Base-by-base conservation (phyloP, 192 early-diverging fungal species). In the Globomyces pollinis-pini region DNA sequence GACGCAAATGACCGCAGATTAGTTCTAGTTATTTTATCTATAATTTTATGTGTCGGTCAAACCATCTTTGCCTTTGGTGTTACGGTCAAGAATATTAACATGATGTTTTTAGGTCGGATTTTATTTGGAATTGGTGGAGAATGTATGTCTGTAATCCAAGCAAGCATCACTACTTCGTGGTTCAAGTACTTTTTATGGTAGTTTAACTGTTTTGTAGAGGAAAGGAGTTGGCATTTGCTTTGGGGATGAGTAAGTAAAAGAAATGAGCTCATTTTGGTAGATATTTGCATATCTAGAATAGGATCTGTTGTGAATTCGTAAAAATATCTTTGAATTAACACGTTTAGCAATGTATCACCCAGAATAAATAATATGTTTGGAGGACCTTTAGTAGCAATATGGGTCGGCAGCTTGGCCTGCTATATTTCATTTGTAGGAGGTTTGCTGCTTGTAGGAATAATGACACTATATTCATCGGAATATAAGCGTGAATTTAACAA, bases 71-170 rank as follows among this genome's bases (percentile, higher is more conserved):
- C 73, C 4, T n/a, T 75, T 23, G 80, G 80, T 0, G 60, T 81
- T 20, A 55, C 61, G 11, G 23, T 29, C 11, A 50, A 59, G 32
- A 18, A 20, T 21, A 53, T 51, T 23, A 57, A 44, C 38, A 7
- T 71, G 29, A 71, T 78, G 65, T 50, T 64, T 18, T 18, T 71
- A 0, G 83, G 83, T 6, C 24, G 83, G 26, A 43, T 75, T 3
- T 9, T 85, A 28, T 85, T 85, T 71, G 83, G 83, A 0, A 35
- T 80, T 29, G 76, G 78, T 1, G 79, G 77, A 12, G 79, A 81
- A 49, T 68, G 62, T 62, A 61, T 78, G 35, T 65, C 69, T 3
- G 79, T 81, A 1, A 66, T 78, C 23, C 75, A 78, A 53, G 66
- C 73, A 3, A 65, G 59, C 29, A 67, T 81, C 12, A 78, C 74